phyloP scores from a whole-genome alignment of 441 rosid genomes.

The Sinapis alba region DNA sequence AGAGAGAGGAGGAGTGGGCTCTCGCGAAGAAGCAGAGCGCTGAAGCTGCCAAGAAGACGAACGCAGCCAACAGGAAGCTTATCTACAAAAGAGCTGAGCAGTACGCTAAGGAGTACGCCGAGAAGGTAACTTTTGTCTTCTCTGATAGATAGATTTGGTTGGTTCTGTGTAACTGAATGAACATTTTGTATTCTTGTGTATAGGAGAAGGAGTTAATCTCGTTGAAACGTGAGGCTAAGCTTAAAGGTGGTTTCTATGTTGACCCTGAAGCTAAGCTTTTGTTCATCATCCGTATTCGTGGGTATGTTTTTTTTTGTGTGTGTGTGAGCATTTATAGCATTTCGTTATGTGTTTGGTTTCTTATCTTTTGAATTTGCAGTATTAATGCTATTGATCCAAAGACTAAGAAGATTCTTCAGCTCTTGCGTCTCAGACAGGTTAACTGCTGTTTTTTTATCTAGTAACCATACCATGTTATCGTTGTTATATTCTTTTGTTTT shows the following conservation, averaged over 20 bases:
- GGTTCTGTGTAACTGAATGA: neutral
- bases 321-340: neutral
- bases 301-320: slow-evolving; percentile 44
- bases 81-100: slow-evolving; percentile 65
- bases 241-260: slow-evolving; percentile 84
- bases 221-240: slow-evolving; percentile 79
- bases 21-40: slow-evolving; percentile 49
- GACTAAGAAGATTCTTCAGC: slow-evolving; percentile 80
- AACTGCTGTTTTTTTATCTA: neutral
- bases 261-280: slow-evolving; percentile 84
- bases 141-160: neutral
- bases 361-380: slow-evolving; percentile 41
- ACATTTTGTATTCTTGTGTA: neutral
- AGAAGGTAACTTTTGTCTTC: slow-evolving; percentile 39
- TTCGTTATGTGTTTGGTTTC: neutral
- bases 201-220: slow-evolving; percentile 64
- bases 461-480: neutral
- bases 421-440: slow-evolving; percentile 86
- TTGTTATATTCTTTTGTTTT: neutral
- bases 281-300: slow-evolving; percentile 79
- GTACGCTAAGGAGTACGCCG: slow-evolving; percentile 60
- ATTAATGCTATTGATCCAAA: slow-evolving; percentile 86
- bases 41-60: slow-evolving; percentile 54
- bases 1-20: slow-evolving; percentile 79
- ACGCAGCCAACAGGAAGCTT: slow-evolving; percentile 56